Base-by-base conservation (phyloP, 768 basidiomycete species). In the Hericium erinaceus region DNA sequence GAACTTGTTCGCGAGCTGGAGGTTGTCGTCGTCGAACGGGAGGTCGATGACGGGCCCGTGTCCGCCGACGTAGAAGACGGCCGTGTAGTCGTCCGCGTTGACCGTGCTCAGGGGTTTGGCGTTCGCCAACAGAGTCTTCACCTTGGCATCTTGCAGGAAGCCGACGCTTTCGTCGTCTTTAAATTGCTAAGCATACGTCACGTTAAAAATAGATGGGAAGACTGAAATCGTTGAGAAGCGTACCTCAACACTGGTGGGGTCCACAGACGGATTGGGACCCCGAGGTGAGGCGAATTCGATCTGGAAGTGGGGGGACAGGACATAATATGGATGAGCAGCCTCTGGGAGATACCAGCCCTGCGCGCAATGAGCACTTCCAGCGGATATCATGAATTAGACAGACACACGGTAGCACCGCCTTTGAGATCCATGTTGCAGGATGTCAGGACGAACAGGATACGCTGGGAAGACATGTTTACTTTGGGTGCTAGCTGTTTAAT, bases 321-420 rank as follows among this genome's bases (percentile, higher is more conserved):
- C 61, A 50, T 69, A 69, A 63, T 72, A 73, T 1, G 70, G 69
- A 54, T 72, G 67, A 11, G 70, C 69, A 15, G 69, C 72, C 52
- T 92, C 89, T 5, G 87, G 85, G 33, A 89, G 76, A 69, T 82
- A 91, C 83, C 83, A 89, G 20, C 88, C 87, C 84, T 85, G 57
- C 28, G 37, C 40, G 58, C 50, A 28, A 13, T 41, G 13, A 40
- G 39, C n/a, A 52, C 26, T 26, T 26, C 26, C 26, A 9, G 52
- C 38, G n/a, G 39, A 51, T 53, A n/a, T 22, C 39, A 39, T 46
- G 49, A 20, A 20, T 20, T 33, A 3, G 48, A 24, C 38, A 33
- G 4, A 58, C 75, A 65, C 67, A 84, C 83, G 11, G 79, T 84
- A n/a, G 67, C 70, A 0, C 54, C 63, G 20, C 79, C 82, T 15